Evolutionary conservation across 306 rosid species (phyloP), one percentile per base, ranked within the genome.

Genomic region (Mucuna pruriens): DNA sequence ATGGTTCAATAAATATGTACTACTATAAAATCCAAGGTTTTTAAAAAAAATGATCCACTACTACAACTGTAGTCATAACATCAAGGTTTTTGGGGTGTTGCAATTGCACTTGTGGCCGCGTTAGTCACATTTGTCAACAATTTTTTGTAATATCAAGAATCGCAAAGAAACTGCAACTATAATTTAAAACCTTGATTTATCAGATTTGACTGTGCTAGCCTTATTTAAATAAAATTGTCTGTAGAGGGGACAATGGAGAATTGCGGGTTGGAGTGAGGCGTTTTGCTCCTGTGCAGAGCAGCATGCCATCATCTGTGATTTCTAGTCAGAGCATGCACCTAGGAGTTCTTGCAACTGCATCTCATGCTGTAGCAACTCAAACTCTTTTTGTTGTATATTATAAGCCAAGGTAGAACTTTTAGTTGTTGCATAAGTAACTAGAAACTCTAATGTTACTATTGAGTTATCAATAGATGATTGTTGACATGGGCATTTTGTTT

Each of bases 291-390:
- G 97, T 89, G 65, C 93, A 87, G 49, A 90, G 87, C 80, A 91
- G 83, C 90, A 90, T 96, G 96, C 91, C 99, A 0, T 84, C 98
- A 36, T 96, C 99, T 33, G 98, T 93, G 76, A 89, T 96, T 63
- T 96, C 99, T 26, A 88, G 98, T 83, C 97, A 93, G 79, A 96
- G 98, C 86, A 93, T 96, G 99, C 98, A 93, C 83, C 78, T 90
- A n/a, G 99, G 99, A 80, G 93, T 96, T 82, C 97, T 96, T 19
- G 99, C 98, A 49, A 96, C 99, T 80, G 99, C 99, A 51, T 92
- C 97, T 25, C 98, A 96, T 84, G 98, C 99, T 71, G 94, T 90
- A 84, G 76, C 90, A 34, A 89, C 97, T 65, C 90, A 87, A 73
- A 96, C 97, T 69, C 83, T 87, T 64, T 96, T 96, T 70, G 83